Conservation (phyloP, 257 asterid species). For the Solanum pennellii region DNA sequence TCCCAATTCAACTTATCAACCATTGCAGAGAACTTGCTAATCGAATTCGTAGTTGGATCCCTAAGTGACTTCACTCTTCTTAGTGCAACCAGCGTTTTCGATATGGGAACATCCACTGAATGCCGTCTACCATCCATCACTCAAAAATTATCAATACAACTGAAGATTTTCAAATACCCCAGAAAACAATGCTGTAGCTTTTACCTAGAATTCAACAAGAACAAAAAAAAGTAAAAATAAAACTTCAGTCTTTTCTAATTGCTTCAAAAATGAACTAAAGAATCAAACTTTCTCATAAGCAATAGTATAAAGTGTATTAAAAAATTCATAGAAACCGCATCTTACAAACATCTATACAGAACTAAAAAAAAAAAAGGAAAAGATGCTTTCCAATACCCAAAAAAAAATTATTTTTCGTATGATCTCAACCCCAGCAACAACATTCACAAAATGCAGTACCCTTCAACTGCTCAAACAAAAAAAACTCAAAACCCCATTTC, state of each 20-base stretch:
- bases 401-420: background rate
- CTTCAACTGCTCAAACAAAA: background rate
- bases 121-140: constrained; percentile 82
- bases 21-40: constrained; percentile 44
- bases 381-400: background rate
- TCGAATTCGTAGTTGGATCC: constrained; percentile 73
- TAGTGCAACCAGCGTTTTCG: constrained; percentile 62
- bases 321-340: background rate
- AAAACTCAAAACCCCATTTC: background rate
- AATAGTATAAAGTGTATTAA: background rate
- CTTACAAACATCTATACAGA: background rate
- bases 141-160: background rate
- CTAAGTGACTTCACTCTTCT: constrained; percentile 88
- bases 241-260: background rate
- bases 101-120: constrained; percentile 75
- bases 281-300: background rate
- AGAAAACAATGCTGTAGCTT: constrained; percentile 9
- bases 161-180: background rate
- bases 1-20: constrained; percentile 70
- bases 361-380: too few relatives aligned
- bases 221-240: constrained; percentile 8
- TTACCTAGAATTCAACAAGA: constrained; percentile 34
- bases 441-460: constrained; percentile 14
- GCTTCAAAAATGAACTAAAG: background rate
- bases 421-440: constrained; percentile 1